Evolutionary conservation across 2,329 filamentous ascomycete species (phyloP).

Genomic region (Colletotrichum spaethianum): DNA sequence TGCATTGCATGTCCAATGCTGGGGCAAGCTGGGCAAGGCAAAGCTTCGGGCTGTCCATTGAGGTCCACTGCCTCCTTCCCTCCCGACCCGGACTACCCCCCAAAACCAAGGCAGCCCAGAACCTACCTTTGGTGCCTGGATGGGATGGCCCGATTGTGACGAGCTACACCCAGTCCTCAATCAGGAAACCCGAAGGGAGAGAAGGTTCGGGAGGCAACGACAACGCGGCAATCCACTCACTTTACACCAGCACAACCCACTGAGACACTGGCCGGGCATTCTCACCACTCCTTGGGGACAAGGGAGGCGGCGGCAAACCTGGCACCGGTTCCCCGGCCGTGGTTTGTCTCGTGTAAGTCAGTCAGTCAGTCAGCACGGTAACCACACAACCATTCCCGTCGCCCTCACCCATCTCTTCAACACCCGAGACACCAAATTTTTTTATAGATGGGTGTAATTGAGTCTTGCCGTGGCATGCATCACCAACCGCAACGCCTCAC

Average conservation of each 20-base stretch:
- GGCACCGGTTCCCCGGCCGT: neutral
- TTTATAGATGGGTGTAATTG: neutral
- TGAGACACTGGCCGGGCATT: neutral
- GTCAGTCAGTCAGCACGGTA: constrained; percentile 1
- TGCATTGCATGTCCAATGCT: neutral
- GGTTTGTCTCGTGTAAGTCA: neutral
- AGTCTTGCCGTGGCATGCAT: neutral
- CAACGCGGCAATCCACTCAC: neutral
- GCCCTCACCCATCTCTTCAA: neutral
- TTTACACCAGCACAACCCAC: neutral
- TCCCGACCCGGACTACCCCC: no score
- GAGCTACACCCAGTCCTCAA: neutral
- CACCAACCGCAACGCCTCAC: neutral
- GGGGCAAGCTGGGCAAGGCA: neutral
- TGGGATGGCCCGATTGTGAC: neutral
- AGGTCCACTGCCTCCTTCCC: neutral
- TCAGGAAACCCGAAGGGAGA: constrained; percentile 1
- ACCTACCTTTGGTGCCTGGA: neutral
- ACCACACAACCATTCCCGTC: neutral
- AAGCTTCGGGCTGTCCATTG: constrained; percentile 1
- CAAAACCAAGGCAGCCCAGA: neutral
- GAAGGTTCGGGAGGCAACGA: neutral
- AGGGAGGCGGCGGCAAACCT: neutral
- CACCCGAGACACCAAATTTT: neutral
- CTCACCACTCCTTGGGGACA: neutral